Evolutionary conservation across 2,329 filamentous ascomycete species (phyloP), one percentile per base, ranked within the genome.

Genomic region (Sporothrix brasiliensis): DNA sequence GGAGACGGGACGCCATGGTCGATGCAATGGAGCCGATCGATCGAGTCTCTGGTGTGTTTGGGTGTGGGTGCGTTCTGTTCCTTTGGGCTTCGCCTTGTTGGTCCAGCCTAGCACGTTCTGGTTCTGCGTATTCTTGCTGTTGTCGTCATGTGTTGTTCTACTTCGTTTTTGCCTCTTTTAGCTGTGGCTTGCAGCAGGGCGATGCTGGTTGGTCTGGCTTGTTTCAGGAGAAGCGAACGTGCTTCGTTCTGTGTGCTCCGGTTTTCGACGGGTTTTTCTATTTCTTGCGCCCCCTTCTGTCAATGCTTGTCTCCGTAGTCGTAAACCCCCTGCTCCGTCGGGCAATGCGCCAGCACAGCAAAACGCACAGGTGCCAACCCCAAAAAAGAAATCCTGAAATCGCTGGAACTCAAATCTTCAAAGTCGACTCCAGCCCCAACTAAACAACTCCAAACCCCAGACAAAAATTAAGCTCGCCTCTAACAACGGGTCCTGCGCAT

Each of bases 1-100:
- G 89, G 27, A 92, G 83, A 73, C 86, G 84, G 39, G 88, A 84
- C 13, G 88, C 82, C 88, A 90, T 90, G 24, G 47, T 24, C 41
- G 27, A 58, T 56, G 24, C 21, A 65, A 47, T 30, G 19, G 63
- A 39, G 30, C 47, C 63, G 47, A 41, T 65, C 61, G 61, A 34
- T 50, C 19, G 63, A 50, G 63, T n/a, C 44, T 50, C 24, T 41
- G 44, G n/a, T 27, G 11, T 65, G n/a, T 47, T 3, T 27, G 58
- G 19, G 39, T 47, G 39, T 7, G 19, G 19, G 56, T 21, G 30
- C 19, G 54, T 2, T 47, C 21, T 47, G 34, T 44, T 63, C 39
- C 39, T 63, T 10, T 9, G 41, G 10, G 11, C 27, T 61, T 61
- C 24, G 4, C 14, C 56, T n/a, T 13, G 21, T 68, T 21, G 49